Evolutionary conservation across 441 rosid species (phyloP), one percentile per base, ranked within the genome.

Genomic region (Populus trichocarpa): DNA sequence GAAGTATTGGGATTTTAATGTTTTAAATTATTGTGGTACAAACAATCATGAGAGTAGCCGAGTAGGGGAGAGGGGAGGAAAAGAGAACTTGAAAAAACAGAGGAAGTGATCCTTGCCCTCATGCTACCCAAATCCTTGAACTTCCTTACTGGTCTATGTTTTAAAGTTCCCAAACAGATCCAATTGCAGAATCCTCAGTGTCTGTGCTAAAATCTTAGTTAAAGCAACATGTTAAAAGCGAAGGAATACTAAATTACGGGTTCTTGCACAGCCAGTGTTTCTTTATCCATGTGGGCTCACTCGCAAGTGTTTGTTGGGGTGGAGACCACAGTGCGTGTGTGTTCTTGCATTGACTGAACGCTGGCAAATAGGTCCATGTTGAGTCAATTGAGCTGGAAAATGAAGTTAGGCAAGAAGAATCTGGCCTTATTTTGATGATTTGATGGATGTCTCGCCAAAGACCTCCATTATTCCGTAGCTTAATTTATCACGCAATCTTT

Each of bases 311-410:
- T 9, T 70, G 46, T 59, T 22, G 66, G 38, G 22, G 61, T 53
- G 61, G 61, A 53, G 61, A 6, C 61, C 22, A 53, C 68, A 65
- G 26, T 65, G 70, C 12, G 10, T 2, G 70, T 10, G 69, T 42
- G 14, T 30, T 50, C 8, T 80, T 80, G 30, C 35, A 30, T 50
- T 25, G 42, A 68, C 36, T 67, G 35, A 18, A 40, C 18, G 36
- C 59, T 81, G 77, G 77, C 38, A 65, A 68, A 32, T 8, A 72
- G 65, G 81, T 69, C 78, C 66, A 74, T 50, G 14, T 18, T 59
- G 70, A 75, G 82, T 73, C 80, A 75, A 67, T 72, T 83, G 72
- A 82, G 82, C 81, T 80, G 85, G 74, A 80, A 81, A 83, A 69
- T 78, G 74, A 83, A 69, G 80, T 20, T 50, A 53, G 72, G 68